Conservation (phyloP, 2,329 filamentous ascomycete species). For the Talaromyces piceae region DNA sequence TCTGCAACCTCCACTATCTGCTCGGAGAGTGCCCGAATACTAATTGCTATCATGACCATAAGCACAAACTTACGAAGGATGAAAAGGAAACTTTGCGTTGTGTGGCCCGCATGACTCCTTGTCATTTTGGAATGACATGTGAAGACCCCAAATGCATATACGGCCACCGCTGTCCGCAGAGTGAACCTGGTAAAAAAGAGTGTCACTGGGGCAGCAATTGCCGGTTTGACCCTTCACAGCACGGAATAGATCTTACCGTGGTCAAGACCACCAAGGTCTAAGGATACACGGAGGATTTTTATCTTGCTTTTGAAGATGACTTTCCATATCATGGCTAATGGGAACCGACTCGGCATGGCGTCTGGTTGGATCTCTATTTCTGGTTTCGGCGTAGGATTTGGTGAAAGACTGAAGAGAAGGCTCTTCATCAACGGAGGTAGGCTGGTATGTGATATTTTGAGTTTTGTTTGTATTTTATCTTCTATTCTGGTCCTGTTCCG, state of each 20-base stretch:
- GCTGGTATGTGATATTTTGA: not conserved
- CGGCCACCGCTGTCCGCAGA: slow-evolving; percentile 55
- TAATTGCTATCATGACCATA: slow-evolving; percentile 48
- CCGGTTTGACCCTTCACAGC: slow-evolving; percentile 51
- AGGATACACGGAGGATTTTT: not conserved
- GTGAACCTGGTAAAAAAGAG: slow-evolving; percentile 43
- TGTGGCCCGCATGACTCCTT: slow-evolving; percentile 57
- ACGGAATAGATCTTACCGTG: slow-evolving; percentile 51
- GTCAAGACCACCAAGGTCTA: slow-evolving; percentile 43
- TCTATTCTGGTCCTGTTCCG: not conserved
- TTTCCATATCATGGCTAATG: not conserved
- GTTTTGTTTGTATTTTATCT: not conserved
- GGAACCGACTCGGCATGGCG: not conserved
- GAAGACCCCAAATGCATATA: slow-evolving; percentile 56
- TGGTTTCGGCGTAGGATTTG: not conserved
- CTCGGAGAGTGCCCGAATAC: slow-evolving; percentile 51
- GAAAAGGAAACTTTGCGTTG: slow-evolving; percentile 50
- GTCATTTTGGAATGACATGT: slow-evolving; percentile 50
- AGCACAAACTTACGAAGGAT: slow-evolving; percentile 45
- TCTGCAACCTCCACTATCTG: slow-evolving; percentile 57
- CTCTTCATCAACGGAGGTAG: not conserved
- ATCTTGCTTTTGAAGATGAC: not conserved
- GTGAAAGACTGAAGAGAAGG: not conserved
- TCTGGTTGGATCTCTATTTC: not conserved
- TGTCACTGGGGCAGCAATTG: slow-evolving; percentile 54